Percentiles rank a stretch among this genome's conserved stretches.
Conservation (phyloP, 306 rosid genomes). For the Prinsepia uniflora region DNA sequence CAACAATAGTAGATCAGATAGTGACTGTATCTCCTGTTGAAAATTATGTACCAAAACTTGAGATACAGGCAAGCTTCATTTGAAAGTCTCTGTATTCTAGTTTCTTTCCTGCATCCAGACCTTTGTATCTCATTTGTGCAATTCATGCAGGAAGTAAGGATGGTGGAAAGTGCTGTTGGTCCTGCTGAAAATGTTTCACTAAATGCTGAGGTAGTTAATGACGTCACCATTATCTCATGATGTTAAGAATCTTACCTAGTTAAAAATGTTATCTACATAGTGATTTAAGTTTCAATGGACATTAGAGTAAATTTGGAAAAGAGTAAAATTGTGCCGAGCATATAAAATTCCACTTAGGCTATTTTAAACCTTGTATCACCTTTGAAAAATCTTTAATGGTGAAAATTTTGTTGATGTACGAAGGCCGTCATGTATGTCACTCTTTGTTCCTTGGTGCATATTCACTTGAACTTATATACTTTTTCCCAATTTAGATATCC, state of each 20-base stretch:
- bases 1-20: conserved; percentile 82
- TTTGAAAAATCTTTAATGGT: neutral
- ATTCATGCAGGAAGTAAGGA: conserved; percentile 59
- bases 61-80: conserved; percentile 39
- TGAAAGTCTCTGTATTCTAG: conserved; percentile 6
- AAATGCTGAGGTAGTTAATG: conserved; percentile 48
- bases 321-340: neutral
- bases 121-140: conserved; percentile 20
- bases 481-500: neutral
- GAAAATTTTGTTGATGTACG: neutral
- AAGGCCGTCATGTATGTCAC: neutral
- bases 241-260: neutral
- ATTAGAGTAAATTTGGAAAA: conserved; percentile 2
- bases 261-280: neutral
- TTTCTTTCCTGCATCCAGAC: conserved; percentile 12
- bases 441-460: neutral
- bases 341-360: neutral
- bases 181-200: conserved; percentile 40
- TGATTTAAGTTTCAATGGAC: neutral
- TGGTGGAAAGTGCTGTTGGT: conserved; percentile 51
- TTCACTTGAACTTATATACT: neutral
- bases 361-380: neutral
- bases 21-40: conserved; percentile 69
- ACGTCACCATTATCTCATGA: neutral
- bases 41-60: conserved; percentile 56